These are phyloP conservation scores for Ilex asprella DNA, from an alignment of 257 asterid species.

Conservation along the genomic window DNA sequence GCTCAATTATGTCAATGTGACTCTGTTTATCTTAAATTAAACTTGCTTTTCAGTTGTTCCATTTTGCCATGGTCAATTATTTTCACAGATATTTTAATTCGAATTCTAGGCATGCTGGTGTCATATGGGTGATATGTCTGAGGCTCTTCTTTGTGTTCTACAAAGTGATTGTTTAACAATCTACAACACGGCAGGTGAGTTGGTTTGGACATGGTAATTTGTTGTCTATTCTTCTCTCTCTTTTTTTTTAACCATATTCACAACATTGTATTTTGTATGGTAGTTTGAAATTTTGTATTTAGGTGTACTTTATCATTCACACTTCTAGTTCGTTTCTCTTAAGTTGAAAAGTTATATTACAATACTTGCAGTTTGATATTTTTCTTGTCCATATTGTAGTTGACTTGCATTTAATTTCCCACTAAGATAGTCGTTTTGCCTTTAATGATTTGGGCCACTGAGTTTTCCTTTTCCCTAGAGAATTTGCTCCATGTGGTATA, in stretches of 20 bases:
- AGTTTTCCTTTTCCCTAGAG: too few relatives aligned
- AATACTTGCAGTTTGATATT: too few relatives aligned
- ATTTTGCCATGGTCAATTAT: constrained; percentile 8
- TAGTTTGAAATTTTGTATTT: not conserved
- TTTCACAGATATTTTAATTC: constrained; percentile 3
- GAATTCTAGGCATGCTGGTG: constrained; percentile 83
- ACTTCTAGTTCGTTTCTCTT: not conserved
- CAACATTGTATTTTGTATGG: not conserved
- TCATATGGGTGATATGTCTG: constrained; percentile 66
- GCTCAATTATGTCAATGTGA: not conserved
- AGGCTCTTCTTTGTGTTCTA: constrained; percentile 76
- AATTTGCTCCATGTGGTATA: too few relatives aligned
- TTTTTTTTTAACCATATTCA: too few relatives aligned
- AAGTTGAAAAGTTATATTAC: not conserved
- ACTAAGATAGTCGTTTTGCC: too few relatives aligned
- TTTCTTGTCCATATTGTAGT: too few relatives aligned
- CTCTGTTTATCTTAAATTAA: constrained; percentile 1
- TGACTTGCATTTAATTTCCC: too few relatives aligned
- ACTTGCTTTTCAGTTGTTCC: not conserved
- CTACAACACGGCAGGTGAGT: constrained; percentile 59
- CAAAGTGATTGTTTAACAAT: constrained; percentile 68
- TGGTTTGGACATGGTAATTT: not conserved
- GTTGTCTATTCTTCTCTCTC: too few relatives aligned
- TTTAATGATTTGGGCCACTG: too few relatives aligned
- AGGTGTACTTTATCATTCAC: too few relatives aligned